Evolutionary conservation across 441 rosid species (phyloP).

Genomic region (Syzygium syzygioides): DNA sequence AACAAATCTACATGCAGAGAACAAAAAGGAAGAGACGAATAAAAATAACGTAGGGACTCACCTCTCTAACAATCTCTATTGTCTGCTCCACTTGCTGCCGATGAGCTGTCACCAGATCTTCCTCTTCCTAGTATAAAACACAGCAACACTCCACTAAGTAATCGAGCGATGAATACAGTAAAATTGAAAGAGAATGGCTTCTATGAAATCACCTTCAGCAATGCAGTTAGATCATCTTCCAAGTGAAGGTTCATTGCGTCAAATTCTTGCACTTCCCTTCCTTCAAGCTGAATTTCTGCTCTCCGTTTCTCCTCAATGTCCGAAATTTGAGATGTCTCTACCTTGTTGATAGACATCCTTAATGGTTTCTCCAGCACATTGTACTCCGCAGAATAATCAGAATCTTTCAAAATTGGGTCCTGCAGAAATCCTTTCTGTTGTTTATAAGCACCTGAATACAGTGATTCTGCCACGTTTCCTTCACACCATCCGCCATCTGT

Average conservation of each 20-base stretch:
- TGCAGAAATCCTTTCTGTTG: constrained; percentile 18
- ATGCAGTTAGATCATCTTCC: constrained; percentile 58
- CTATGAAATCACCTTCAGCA: constrained; percentile 42
- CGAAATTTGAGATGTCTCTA: constrained; percentile 19
- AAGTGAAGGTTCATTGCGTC: constrained; percentile 27
- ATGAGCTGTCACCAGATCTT: constrained; percentile 72
- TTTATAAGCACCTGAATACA: constrained; percentile 17
- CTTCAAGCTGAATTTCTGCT: constrained; percentile 12
- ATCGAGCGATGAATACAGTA: neutral
- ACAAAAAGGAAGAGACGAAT: neutral
- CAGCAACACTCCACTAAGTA: constrained; percentile 3
- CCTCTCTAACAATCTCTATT: constrained; percentile 69
- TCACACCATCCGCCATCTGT: constrained; percentile 33
- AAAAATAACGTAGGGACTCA: neutral
- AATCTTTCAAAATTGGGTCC: constrained; percentile 21
- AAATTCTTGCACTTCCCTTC: constrained; percentile 13
- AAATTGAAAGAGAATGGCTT: neutral
- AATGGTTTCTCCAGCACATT: constrained; percentile 36
- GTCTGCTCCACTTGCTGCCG: constrained; percentile 71
- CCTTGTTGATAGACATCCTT: constrained; percentile 17
- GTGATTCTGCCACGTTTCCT: constrained; percentile 19
- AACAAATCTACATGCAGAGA: neutral
- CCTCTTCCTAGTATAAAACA: constrained; percentile 47
- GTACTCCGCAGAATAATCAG: constrained; percentile 29
- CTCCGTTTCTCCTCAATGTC: constrained; percentile 24